Evolutionary conservation across 768 basidiomycete species (phyloP).

Genomic region (Mycena pura): DNA sequence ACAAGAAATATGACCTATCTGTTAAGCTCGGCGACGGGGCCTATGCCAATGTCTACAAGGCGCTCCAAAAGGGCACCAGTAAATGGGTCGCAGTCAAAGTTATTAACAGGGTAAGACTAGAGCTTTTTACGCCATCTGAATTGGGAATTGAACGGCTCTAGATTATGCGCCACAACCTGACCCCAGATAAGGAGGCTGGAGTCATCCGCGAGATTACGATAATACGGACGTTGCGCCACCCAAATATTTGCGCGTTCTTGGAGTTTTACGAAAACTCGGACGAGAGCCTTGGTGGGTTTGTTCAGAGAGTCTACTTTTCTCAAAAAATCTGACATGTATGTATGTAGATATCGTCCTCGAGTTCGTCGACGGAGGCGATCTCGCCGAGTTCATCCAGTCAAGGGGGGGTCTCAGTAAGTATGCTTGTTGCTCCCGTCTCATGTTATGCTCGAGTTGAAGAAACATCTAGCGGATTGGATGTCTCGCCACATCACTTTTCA

Average conservation of each 20-base stretch:
- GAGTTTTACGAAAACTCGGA: conserved; percentile 59
- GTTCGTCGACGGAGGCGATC: conserved; percentile 68
- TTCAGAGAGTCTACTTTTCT: conserved; percentile 20
- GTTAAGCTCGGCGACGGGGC: conserved; percentile 86
- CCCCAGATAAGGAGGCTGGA: neutral
- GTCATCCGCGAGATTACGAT: conserved; percentile 60
- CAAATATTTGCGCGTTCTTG: conserved; percentile 66
- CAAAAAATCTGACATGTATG: conserved; percentile 36
- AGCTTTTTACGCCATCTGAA: too few relatives aligned
- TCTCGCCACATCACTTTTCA: conserved; percentile 59
- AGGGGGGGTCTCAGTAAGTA: conserved; percentile 8
- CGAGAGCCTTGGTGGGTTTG: conserved; percentile 46
- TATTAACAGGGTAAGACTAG: conserved; percentile 67
- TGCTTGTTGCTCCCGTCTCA: conserved; percentile 41
- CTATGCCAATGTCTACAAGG: conserved; percentile 90
- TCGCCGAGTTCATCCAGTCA: conserved; percentile 58
- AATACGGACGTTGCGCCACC: conserved; percentile 58
- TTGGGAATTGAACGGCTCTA: neutral
- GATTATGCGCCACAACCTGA: conserved; percentile 6
- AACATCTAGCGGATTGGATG: conserved; percentile 43
- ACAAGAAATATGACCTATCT: conserved; percentile 46
- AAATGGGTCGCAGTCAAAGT: conserved; percentile 88
- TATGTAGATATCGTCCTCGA: conserved; percentile 67
- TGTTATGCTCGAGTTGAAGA: conserved; percentile 6
- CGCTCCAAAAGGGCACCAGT: conserved; percentile 73